Percentiles rank a stretch among this genome's conserved stretches.
These are phyloP conservation scores for Diacronema lutheri DNA, from an alignment of 78 protist genomes.

Conservation along the genomic window DNA sequence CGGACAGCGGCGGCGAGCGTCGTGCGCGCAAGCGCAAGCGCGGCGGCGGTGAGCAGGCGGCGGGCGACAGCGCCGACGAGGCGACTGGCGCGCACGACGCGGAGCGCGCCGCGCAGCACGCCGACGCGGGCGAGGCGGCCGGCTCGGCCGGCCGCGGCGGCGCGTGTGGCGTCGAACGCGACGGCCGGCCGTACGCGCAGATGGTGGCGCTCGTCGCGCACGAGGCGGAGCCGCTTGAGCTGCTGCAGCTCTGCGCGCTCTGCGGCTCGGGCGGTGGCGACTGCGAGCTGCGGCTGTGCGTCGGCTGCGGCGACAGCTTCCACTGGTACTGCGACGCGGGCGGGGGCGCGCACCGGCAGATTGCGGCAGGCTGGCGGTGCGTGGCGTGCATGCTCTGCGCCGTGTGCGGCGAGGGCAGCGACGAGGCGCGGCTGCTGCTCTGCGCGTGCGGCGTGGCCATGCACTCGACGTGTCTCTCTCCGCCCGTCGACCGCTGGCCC, in stretches of 20 bases:
- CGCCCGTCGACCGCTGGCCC: too few species aligned
- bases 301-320: background rate
- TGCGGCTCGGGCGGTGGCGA: slow-evolving; percentile 3
- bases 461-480: too few species aligned
- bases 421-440: background rate
- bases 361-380: background rate
- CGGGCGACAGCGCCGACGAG: too few species aligned
- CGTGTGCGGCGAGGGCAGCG: background rate
- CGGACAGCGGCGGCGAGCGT: too few species aligned
- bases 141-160: too few species aligned
- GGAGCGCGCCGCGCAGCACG: background rate
- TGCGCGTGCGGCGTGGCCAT: background rate
- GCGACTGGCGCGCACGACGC: too few species aligned
- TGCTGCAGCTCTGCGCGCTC: background rate
- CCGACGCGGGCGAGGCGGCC: background rate
- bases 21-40: too few species aligned
- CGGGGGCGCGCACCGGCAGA: too few species aligned
- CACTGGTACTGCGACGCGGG: background rate
- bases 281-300: background rate
- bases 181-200: too few species aligned
- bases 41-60: too few species aligned
- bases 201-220: too few species aligned
- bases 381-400: background rate
- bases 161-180: too few species aligned
- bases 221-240: background rate